Evolutionary conservation across 2,329 filamentous ascomycete species (phyloP), one percentile per base, ranked within the genome.

Genomic region (Amauroascus niger): DNA sequence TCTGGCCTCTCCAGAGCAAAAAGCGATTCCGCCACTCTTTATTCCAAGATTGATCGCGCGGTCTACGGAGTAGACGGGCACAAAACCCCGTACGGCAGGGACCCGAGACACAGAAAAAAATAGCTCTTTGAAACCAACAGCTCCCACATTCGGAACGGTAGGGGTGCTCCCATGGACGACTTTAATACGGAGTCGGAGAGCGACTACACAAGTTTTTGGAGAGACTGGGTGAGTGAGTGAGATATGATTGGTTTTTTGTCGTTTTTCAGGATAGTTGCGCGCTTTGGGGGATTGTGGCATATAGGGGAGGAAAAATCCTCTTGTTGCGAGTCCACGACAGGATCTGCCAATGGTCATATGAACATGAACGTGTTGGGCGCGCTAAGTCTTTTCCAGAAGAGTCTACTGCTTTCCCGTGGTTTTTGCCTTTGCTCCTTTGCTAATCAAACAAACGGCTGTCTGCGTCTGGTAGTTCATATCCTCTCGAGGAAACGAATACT

Each of bases 141-240:
- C 26, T 28, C 44, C 44, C 44, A 16, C 44, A 33, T 46, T 18
- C n/a, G 2, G 20, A 33, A n/a, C 13, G 26, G 44, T n/a, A 39
- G 3, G 46, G 22, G 28, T n/a, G n/a, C n/a, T n/a, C 32, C 46
- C 35, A 97, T 97, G 93, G 93, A 97, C 69, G 91, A 97, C 74
- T 97, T 93, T 72, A 90, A 88, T 61, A 58, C 57, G 6, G 93
- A 98, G 72, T 95, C 90, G 11, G 93, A 98, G 69, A 96, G 90
- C 72, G 93, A 98, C 75, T 98, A 97, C 70, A 96, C 93, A 47
- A 97, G 89, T 73, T 98, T 97, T 72, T 98, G 93, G 93, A 80
- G 91, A 70, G 93, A 98, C 74, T 98, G 93, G 93, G 93, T 97
- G 77, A 76, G 88, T 83, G 7, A 5, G 56, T n/a, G n/a, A n/a